Percentiles rank a stretch among this genome's conserved stretches.
Evolutionary conservation across 306 rosid species (phyloP).

Genomic region (Quercus gilva): DNA sequence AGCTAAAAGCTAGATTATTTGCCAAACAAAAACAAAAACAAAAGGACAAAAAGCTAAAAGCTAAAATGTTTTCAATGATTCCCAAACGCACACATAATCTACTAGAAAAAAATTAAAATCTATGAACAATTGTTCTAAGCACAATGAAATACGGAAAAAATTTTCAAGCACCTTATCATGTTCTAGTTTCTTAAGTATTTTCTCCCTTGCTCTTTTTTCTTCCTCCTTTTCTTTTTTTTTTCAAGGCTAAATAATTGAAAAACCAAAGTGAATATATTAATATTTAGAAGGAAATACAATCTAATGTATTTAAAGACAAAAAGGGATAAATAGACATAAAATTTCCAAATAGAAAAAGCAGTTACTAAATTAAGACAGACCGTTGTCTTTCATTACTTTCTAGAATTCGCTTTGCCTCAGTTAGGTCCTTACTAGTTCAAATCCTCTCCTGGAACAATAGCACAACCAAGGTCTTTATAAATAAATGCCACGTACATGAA

Average conservation of each 20-base stretch:
- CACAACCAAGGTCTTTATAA: constrained; percentile 4
- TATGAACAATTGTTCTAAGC: not conserved
- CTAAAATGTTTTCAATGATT: too few relatives aligned
- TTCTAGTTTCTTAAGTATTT: constrained; percentile 52
- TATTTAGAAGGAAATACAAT: too few relatives aligned
- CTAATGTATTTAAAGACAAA: too few relatives aligned
- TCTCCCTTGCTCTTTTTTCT: not conserved
- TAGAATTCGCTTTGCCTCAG: constrained; percentile 49
- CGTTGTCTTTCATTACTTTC: constrained; percentile 73
- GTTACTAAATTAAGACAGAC: constrained; percentile 26
- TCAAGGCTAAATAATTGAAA: too few relatives aligned
- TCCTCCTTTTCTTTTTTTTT: too few relatives aligned
- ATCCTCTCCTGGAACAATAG: constrained; percentile 61
- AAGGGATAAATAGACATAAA: too few relatives aligned
- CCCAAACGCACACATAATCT: not conserved
- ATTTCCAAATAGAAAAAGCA: not conserved
- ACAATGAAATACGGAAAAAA: not conserved
- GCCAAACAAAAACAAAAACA: too few relatives aligned
- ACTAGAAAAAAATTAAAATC: not conserved
- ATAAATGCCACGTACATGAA: not conserved
- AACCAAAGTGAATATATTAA: too few relatives aligned
- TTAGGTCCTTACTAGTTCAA: constrained; percentile 55
- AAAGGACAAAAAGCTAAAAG: too few relatives aligned
- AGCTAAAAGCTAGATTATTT: too few relatives aligned
- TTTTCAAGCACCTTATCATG: constrained; percentile 72